Evolutionary conservation across 2,329 filamentous ascomycete species (phyloP), one percentile per base, ranked within the genome.

Genomic region (Cercospora sp.): DNA sequence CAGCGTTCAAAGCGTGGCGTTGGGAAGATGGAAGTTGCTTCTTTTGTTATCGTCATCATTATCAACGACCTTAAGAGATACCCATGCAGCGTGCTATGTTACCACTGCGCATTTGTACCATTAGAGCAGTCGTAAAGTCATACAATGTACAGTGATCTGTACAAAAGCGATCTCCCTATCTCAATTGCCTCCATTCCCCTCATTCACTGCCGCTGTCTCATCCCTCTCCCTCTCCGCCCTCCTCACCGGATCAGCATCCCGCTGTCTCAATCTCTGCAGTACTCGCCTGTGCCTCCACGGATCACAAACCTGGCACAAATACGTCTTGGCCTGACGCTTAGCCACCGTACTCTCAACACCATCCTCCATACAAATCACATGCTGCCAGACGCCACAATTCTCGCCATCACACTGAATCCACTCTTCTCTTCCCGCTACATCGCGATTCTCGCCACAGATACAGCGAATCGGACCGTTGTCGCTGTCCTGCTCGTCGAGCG

Each of bases 301-400:
- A 68, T 73, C 72, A 60, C 75, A 76, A 36, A 72, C 57, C 36
- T 75, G 74, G 58, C 75, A 76, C 3, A 63, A 18, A 55, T 76
- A 75, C 36, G 63, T 33, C 16, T 16, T 28, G 1, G 45, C 60
- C n/a, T 67, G 53, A 9, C 60, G 62, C 60, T 62, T 66, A n/a
- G 61, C 60, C 20, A 62, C 58, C 62, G 42, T 20, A 13, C 39
- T 61, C 55, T 51, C 39, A 68, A 67, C 53, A 68, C 66, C 23
- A 6, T 64, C 67, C 8, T 67, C 69, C 57, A 77, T 66, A 48
- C 76, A 77, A 2, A 23, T 42, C 10, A 67, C 58, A 57, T 78
- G 75, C 72, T 78, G 75, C 75, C 76, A 78, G 9, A 75, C 75
- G 20, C 28, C 26, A 36, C 75, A 77, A 18, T 48, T 45, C 3